A percentile compares a stretch with the other conserved stretches of the same genome.
phyloP scores from a whole-genome alignment of 495 filamentous ascomycete genomes.

The Daldinia bambusicola region DNA sequence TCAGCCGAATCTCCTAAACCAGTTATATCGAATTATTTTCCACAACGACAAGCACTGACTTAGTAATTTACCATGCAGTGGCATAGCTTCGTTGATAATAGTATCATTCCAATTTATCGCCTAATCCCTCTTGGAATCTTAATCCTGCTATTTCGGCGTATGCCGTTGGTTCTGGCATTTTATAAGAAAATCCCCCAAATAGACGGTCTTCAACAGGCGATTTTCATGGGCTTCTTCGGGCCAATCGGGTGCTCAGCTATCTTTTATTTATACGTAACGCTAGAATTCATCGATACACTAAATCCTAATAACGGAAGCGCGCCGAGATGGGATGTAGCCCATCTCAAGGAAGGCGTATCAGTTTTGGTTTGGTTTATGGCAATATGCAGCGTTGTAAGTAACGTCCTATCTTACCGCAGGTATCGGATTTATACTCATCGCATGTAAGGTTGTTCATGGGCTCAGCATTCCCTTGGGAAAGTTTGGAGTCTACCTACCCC shows the following conservation, averaged over 20 bases:
- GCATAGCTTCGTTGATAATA: slow-evolving; percentile 72
- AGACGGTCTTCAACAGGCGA: slow-evolving; percentile 72
- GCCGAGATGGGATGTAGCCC: slow-evolving; percentile 71
- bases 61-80: slow-evolving; percentile 54
- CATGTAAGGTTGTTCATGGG: slow-evolving; percentile 78
- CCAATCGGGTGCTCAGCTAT: slow-evolving; percentile 94
- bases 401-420: not conserved
- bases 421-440: slow-evolving; percentile 10
- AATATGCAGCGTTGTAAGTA: slow-evolving; percentile 84
- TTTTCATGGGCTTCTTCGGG: slow-evolving; percentile 92
- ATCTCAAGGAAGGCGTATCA: slow-evolving; percentile 69
- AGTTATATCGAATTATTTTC: not conserved
- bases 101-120: slow-evolving; percentile 78
- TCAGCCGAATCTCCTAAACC: not conserved
- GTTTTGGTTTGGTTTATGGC: slow-evolving; percentile 89
- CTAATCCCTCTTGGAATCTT: slow-evolving; percentile 82
- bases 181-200: slow-evolving; percentile 79
- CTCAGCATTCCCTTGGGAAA: slow-evolving; percentile 87
- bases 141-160: slow-evolving; percentile 80
- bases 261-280: slow-evolving; percentile 85
- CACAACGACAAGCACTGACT: slow-evolving; percentile 12
- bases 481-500: slow-evolving; percentile 79
- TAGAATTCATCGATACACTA: slow-evolving; percentile 71
- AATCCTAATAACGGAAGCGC: slow-evolving; percentile 64
- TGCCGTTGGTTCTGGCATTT: slow-evolving; percentile 78